Percentiles rank a stretch among this genome's conserved stretches.
Evolutionary conservation across 1,284 basidiomycete genomes (phyloP).

Genomic region (Microbotryum saponariae): DNA sequence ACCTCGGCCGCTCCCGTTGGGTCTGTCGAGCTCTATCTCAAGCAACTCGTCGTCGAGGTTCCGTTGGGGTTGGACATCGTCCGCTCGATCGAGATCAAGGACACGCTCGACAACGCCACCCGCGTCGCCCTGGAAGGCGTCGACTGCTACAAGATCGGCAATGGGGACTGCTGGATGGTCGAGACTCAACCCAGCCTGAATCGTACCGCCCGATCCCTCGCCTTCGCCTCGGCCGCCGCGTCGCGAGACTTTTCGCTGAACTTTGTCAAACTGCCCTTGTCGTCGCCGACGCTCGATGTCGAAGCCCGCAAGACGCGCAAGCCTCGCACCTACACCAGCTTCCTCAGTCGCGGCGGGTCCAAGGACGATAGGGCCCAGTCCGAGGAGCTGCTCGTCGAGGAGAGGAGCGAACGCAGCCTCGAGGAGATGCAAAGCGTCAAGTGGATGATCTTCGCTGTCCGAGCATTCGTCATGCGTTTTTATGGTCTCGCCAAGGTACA

Average conservation of each 20-base stretch:
- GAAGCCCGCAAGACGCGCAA: conserved; percentile 12
- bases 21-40: conserved; percentile 27
- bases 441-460: conserved; percentile 78
- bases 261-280: conserved; percentile 15
- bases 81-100: conserved; percentile 18
- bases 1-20: conserved; percentile 5
- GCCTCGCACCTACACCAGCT: conserved; percentile 16
- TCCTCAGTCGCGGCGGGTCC: conserved; percentile 17
- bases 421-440: conserved; percentile 63
- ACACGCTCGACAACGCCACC: conserved; percentile 17
- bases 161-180: conserved; percentile 18
- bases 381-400: conserved; percentile 23
- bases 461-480: conserved; percentile 73
- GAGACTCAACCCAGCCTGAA: conserved; percentile 25
- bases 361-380: neutral
- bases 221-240: conserved; percentile 21
- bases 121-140: conserved; percentile 14
- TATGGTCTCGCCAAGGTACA: conserved; percentile 73
- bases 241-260: conserved; percentile 22
- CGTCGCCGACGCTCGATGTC: conserved; percentile 20
- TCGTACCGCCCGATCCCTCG: conserved; percentile 26
- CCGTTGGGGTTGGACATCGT: conserved; percentile 12
- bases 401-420: conserved; percentile 40
- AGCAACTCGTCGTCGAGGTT: conserved; percentile 29
- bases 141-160: conserved; percentile 24